phyloP scores from a whole-genome alignment of 2,329 filamentous ascomycete species.

The Arthrobotrys megalospora region DNA sequence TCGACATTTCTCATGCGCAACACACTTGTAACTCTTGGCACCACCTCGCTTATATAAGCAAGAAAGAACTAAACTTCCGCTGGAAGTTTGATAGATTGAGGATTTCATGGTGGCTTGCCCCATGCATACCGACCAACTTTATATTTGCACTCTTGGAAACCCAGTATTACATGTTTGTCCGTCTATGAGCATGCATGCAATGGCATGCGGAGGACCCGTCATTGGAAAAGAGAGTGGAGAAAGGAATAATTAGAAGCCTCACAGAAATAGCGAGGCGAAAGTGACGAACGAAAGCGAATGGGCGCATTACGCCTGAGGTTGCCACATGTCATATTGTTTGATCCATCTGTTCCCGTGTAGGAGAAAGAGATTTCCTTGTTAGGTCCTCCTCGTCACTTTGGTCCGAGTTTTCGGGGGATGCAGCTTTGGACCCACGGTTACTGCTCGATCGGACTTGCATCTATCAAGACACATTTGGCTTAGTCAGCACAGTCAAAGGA shows the following conservation, averaged over 20 bases:
- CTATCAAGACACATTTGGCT: conserved; percentile 8
- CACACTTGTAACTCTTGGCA: conserved; percentile 11
- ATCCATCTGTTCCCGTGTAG: conserved; percentile 16
- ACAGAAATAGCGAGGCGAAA: background rate
- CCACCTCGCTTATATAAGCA: background rate
- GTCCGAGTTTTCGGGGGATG: conserved; percentile 52
- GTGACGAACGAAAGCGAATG: background rate
- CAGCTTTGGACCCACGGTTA: conserved; percentile 55
- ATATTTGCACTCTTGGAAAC: conserved; percentile 20
- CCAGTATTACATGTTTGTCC: conserved; percentile 20
- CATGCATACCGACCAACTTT: background rate
- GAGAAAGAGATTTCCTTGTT: conserved; percentile 20
- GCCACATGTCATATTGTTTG: background rate
- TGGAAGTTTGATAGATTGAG: background rate
- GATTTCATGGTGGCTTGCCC: background rate
- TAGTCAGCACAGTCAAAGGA: background rate
- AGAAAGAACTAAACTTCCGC: background rate
- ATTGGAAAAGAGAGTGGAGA: conserved; percentile 1
- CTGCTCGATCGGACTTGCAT: conserved; percentile 53
- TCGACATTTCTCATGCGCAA: background rate
- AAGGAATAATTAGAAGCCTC: conserved; percentile 4
- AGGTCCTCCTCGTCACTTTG: conserved; percentile 54
- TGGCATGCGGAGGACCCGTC: background rate
- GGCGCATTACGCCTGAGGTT: background rate
- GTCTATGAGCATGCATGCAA: conserved; percentile 20